Conservation (phyloP, 495 filamentous ascomycete species). For the Aspergillus wentii region DNA sequence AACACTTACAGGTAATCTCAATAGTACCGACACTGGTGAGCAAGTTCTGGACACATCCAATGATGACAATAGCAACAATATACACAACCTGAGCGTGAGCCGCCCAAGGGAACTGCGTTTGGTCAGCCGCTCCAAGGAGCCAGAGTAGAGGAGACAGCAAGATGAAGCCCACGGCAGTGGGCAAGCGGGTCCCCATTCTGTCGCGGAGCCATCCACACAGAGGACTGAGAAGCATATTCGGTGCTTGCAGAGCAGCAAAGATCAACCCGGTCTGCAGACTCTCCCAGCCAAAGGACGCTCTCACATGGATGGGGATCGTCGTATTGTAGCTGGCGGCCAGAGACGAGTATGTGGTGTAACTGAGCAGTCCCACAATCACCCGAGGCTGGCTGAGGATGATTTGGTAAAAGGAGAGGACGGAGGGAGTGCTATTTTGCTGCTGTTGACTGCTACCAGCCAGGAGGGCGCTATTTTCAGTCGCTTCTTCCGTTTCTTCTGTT, state of each 20-base stretch:
- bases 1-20: conserved; percentile 6
- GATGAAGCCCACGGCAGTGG: conserved; percentile 6
- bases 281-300: conserved; percentile 10
- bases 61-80: neutral
- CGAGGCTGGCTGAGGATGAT: conserved; percentile 7
- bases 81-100: neutral
- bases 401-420: neutral
- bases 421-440: neutral
- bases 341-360: conserved; percentile 4
- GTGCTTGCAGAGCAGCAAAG: conserved; percentile 11
- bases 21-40: conserved; percentile 4
- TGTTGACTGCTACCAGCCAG: neutral
- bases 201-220: conserved; percentile 7
- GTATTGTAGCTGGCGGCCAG: conserved; percentile 10
- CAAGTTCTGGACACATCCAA: neutral
- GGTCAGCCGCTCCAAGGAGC: conserved; percentile 5
- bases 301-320: conserved; percentile 12
- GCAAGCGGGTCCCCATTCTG: conserved; percentile 2
- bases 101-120: conserved; percentile 1
- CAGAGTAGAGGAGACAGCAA: conserved; percentile 1
- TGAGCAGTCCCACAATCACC: conserved; percentile 5
- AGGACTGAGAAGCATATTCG: conserved; percentile 6
- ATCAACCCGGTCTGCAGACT: conserved; percentile 7
- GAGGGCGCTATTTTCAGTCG: too few species aligned
- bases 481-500: neutral